Base-by-base conservation (phyloP, 805 yeast genomes). In the Lipomyces spencermartinsiae region DNA sequence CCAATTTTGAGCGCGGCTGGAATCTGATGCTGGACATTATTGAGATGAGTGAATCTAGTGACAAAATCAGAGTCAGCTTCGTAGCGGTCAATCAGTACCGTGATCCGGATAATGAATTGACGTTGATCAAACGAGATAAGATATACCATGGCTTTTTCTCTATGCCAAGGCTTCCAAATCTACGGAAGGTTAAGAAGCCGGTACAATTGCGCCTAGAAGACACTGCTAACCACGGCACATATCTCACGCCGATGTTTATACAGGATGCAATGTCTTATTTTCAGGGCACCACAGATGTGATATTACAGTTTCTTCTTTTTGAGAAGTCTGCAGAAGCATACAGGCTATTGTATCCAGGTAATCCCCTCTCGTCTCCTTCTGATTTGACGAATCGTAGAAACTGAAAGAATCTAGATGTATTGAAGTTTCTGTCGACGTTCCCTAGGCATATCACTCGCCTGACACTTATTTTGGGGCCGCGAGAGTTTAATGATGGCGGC, bases 11-110 rank as follows among this genome's bases (percentile, higher is more conserved):
- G 49, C 49, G 49, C 19, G 49, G 49, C 22, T 43, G 49, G 49
- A 43, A 43, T 43, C 22, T 43, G n/a, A 43, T 43, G 49, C 49
- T 16, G 49, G 49, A 43, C n/a, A 43, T 43, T 43, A 43, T 43
- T n/a, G 49, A 43, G 49, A 19, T 43, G 22, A 43, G 49, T 8
- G 49, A 43, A 43, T 43, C 49, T 43, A 16, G 49, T 43, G 49
- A 43, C 22, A 43, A 43, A 43, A 19, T 43, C 7, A 43, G 49
- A 43, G 49, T 43, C n/a, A 43, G 49, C 49, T 43, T 43, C 25
- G 49, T 43, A 43, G 7, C 49, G 7, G 49, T 43, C 49, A 43
- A 43, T 43, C 49, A 43, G n/a, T 43, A 43, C 49, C 49, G 49
- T 43, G 49, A 43, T 43, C 49, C 49, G 10, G 49, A 43, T n/a